Base-by-base conservation (phyloP, 495 filamentous ascomycete genomes). In the Lophiotrema nucula region DNA sequence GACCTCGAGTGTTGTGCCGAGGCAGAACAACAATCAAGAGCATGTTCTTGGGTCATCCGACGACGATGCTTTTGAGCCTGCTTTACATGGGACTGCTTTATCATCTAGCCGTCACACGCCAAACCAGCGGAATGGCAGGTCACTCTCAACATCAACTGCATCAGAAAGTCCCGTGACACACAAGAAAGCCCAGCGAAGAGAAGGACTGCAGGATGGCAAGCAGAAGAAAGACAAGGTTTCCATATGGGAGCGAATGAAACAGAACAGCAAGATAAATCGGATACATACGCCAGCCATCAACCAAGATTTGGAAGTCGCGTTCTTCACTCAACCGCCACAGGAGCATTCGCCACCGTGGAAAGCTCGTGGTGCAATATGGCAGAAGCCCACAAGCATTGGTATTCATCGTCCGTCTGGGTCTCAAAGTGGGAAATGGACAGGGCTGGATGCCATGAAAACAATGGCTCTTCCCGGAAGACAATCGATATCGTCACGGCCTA, bases 291-390 rank as follows among this genome's bases (percentile, higher is more conserved):
- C 70, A 4, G 49, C 44, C 21, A 45, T 51, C 18, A 47, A 31
- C 11, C 51, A 53, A 6, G 47, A 60, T n/a, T 41, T 70, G 24
- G 41, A 50, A 22, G 67, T 68, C 25, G 27, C 47, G 23, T 68
- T 67, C 38, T 60, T 53, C 35, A 73, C 68, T 2, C 71, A 73
- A 49, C 65, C 68, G 10, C 68, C 68, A 31, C 28, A 26, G 35
- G 52, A 66, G 33, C 46, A 64, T 35, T 67, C 64, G 23, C 66
- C 59, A 46, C 71, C 70, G 6, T 67, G 65, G 56, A 60, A 45
- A 23, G 41, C 71, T 12, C 33, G 71, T 41, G 71, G 71, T 10
- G 66, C 71, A 4, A 66, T 73, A 27, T 72, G 69, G 69, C 64
- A 65, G 39, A 72, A 71, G 55, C 38, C 51, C 15, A 33, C 51